Conservation (phyloP, 2,329 filamentous ascomycete species). For the Seiridium unicorne region DNA sequence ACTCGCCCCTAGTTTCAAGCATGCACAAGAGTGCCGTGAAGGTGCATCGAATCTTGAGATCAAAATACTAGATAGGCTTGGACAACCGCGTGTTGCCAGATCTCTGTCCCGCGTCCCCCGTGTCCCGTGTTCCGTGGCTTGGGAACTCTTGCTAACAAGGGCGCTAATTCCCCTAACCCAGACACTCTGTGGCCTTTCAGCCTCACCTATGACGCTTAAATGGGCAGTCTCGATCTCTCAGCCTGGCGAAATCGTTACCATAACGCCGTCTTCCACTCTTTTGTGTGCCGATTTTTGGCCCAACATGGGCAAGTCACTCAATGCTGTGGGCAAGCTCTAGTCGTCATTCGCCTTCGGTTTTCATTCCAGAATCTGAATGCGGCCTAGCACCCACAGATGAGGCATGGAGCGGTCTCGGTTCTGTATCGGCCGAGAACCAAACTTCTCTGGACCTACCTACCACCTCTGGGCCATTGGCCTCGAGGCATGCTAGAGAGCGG, state of each 20-base stretch:
- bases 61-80: not conserved
- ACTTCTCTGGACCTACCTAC: no score
- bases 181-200: not conserved
- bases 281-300: not conserved
- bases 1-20: not conserved
- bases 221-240: not conserved
- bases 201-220: conserved; percentile 10
- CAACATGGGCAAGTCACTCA: not conserved
- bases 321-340: not conserved
- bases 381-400: no score
- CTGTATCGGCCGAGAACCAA: no score
- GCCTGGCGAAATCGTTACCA: not conserved
- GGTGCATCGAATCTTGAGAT: not conserved
- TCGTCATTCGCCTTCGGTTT: not conserved
- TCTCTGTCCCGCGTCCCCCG: not conserved
- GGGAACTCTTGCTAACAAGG: not conserved
- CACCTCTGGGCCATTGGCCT: no score
- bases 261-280: not conserved
- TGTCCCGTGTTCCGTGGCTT: not conserved
- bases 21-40: no score
- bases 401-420: no score
- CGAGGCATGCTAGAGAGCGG: not conserved
- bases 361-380: no score
- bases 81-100: not conserved
- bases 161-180: not conserved